Base-by-base conservation (phyloP, 2,329 filamentous ascomycete species). In the Penicillium sp. region DNA sequence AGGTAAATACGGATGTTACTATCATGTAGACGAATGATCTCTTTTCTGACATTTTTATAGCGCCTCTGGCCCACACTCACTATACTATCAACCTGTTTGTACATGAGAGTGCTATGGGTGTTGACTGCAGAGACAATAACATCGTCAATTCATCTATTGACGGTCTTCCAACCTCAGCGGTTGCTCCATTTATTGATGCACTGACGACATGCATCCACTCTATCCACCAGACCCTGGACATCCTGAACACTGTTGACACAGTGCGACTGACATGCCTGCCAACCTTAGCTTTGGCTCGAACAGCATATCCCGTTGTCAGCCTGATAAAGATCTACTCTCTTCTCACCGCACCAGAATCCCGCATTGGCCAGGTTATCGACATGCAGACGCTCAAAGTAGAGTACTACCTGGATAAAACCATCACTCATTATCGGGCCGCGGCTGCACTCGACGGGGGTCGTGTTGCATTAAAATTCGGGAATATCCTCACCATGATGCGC, bases 291-390 rank as follows among this genome's bases (percentile, higher is more conserved):
- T 81, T 86, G 53, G 83, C 86, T 11, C 79, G 85, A 18, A 79
- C 87, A 13, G 79, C 83, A 8, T 87, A 87, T 57, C 81, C 80
- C 4, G 75, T 83, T 2, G 81, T 88, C 14, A 79, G 86, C 20
- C 70, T 88, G 25, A 83, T 87, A 59, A 88, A 87, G 63, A 77
- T 89, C 46, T 84, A 83, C 63, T 82, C 85, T 34, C 79, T 81
- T 7, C 80, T 83, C 3, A 77, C 78, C 2, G 75, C 77, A 10
- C 77, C 81, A 1, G 75, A 77, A 27, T 83, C 79, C 11, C 81
- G 83, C 51, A 74, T 90, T 1, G 81, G 80, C n/a, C 77, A 78
- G 44, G 76, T 89, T 13, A 82, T 91, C 47, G 75, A 81, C 50
- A 79, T 79, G 47, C 76, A 83, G 39, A 75, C 82, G 49, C 76